phyloP scores from a whole-genome alignment of 2,329 filamentous ascomycete species.

The Colletotrichum higginsianum region DNA sequence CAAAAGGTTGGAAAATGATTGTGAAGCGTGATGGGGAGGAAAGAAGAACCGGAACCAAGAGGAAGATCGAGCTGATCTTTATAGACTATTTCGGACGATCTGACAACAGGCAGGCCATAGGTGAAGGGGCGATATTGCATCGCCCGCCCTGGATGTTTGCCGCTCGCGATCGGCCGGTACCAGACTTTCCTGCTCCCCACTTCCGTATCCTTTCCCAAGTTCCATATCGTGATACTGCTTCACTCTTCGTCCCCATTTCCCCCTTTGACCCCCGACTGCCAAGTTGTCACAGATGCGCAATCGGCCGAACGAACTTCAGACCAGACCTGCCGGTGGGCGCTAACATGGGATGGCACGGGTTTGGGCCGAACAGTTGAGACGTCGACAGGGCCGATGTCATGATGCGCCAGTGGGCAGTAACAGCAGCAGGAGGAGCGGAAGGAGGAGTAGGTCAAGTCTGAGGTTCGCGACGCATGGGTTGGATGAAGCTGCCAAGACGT shows the following conservation, averaged over 20 bases:
- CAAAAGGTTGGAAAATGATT: conserved; percentile 32
- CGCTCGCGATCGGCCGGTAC: conserved; percentile 2
- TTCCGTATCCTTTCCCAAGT: not conserved
- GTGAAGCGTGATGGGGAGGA: conserved; percentile 38
- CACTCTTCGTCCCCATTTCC: not conserved
- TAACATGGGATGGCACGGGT: conserved; percentile 35
- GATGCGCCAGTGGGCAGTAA: not conserved
- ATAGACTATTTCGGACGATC: conserved; percentile 35
- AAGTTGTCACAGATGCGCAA: conserved; percentile 9
- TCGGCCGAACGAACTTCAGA: conserved; percentile 11
- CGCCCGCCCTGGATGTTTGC: conserved; percentile 21
- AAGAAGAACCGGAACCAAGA: conserved; percentile 5
- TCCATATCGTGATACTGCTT: conserved; percentile 15
- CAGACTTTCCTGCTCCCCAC: not conserved
- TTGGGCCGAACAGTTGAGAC: conserved; percentile 30
- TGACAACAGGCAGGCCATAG: not conserved
- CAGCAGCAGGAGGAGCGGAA: too few species aligned
- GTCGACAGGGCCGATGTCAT: not conserved
- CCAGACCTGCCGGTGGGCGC: not conserved
- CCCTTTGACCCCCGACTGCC: conserved; percentile 4
- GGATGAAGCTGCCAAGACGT: conserved; percentile 43
- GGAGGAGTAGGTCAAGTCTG: not conserved
- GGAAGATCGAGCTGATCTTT: conserved; percentile 39
- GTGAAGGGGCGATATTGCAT: conserved; percentile 3
- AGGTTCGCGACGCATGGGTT: conserved; percentile 29